Base-by-base conservation (phyloP, 2,329 filamentous ascomycete species). In the Boeremia exigua region DNA sequence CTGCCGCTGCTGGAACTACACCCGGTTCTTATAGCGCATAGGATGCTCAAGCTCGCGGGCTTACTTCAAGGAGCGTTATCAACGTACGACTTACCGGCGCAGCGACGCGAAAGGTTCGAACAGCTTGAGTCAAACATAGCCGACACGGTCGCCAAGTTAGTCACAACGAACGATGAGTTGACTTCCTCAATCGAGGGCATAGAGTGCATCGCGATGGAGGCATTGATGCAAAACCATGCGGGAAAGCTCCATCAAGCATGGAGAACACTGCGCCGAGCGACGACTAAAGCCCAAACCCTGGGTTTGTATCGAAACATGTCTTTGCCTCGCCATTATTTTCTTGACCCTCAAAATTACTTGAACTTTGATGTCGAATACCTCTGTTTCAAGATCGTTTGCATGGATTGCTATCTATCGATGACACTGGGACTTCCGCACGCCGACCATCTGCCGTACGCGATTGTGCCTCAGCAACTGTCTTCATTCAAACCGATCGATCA, bases 191-290 rank as follows among this genome's bases (percentile, higher is more conserved):
- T 81, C 1, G 80, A 82, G 48, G 70, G 76, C 2, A 55, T 82
- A 8, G 71, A 77, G 23, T 80, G 76, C 56, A 68, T 81, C 27
- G 69, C 81, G 49, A 55, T 81, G 0, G 78, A 81, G 58, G 66
- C 65, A 4, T 59, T 74, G 15, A 80, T 74, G 48, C 67, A 80
- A 4, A 67, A 67, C 10, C 75, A 79, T 33, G 33, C 49, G 11
- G 79, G 80, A 0, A 78, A 78, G 43, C 68, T 81, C 4, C 75
- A 76, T 12, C 69, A 69, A 2, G 70, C 74, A 0, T 81, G 76
- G 77, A 38, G 77, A 3, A 63, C 74, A 0, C 51, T 66, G 9
- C 76, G 79, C 2, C 66, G 78, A 23, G 79, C 79, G 0, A 70
- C 78, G 56, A 60, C 57, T 0, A 54, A 77, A 2, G 79, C 77